Percentiles rank a stretch among this genome's conserved stretches.
Conservation (phyloP, 306 rosid species). For the Prunus mongolica region DNA sequence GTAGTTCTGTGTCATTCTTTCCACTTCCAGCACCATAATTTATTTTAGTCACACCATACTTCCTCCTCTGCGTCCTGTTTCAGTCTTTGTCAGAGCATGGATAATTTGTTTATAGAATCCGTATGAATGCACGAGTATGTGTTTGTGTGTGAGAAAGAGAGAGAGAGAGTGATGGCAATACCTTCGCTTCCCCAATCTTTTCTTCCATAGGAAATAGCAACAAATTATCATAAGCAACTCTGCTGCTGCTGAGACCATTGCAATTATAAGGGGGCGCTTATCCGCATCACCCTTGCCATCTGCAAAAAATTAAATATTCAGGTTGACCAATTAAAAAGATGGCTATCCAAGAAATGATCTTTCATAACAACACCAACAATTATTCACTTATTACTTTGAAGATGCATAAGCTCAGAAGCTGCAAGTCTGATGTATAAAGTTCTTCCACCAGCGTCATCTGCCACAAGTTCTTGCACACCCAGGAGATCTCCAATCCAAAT, state of each 20-base stretch:
- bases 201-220: background rate
- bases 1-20: constrained; percentile 33
- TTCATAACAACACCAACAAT: constrained; percentile 29
- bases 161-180: background rate
- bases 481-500: constrained; percentile 12
- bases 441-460: constrained; percentile 29
- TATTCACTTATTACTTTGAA: constrained; percentile 12
- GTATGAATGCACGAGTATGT: too few species aligned
- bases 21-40: constrained; percentile 20
- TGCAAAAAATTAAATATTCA: background rate
- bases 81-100: background rate
- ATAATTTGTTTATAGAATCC: background rate
- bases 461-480: constrained; percentile 26
- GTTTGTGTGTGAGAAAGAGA: background rate
- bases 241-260: background rate
- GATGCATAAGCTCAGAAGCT: constrained; percentile 38
- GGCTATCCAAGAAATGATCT: background rate
- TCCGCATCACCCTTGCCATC: background rate
- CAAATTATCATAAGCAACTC: too few species aligned
- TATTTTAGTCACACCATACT: background rate
- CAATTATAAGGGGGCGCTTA: background rate
- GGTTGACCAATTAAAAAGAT: background rate
- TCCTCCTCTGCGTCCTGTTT: background rate
- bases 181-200: background rate
- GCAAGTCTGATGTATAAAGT: constrained; percentile 45